Conservation (phyloP, 768 basidiomycete genomes). For the Flagelloscypha sp. region DNA sequence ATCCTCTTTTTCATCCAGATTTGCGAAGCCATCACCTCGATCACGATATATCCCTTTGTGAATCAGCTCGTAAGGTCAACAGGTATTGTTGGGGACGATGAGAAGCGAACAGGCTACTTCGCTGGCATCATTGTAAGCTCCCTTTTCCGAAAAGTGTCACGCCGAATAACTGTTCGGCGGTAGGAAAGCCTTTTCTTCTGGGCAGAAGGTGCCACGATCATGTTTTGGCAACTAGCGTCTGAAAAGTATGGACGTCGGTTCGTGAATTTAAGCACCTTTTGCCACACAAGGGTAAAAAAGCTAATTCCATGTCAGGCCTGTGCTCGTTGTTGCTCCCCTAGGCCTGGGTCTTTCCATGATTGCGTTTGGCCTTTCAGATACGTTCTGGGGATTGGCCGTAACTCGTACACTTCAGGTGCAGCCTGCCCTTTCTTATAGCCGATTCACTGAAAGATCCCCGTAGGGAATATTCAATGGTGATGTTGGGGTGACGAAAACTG, state of each 20-base stretch:
- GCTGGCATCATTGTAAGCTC: conserved; percentile 30
- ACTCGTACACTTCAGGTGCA: conserved; percentile 19
- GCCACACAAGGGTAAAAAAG: conserved; percentile 34
- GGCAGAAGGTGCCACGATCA: conserved; percentile 17
- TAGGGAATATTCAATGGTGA: conserved; percentile 12
- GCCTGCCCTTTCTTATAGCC: no score
- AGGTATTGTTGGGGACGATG: conserved; percentile 29
- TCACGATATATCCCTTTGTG: conserved; percentile 33
- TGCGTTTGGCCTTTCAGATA: conserved; percentile 28
- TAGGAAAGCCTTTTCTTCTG: conserved; percentile 23
- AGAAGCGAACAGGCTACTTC: conserved; percentile 31
- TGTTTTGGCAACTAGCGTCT: conserved; percentile 19
- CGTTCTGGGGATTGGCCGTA: conserved; percentile 34
- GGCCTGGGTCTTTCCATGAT: conserved; percentile 35
- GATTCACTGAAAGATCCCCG: no score
- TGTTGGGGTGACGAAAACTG: conserved; percentile 27
- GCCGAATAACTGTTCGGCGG: neutral
- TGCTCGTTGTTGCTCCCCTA: conserved; percentile 35
- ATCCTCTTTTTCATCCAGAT: conserved; percentile 24
- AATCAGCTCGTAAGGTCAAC: conserved; percentile 27
- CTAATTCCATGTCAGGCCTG: conserved; percentile 35
- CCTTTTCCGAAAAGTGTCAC: neutral
- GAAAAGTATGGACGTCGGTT: conserved; percentile 11
- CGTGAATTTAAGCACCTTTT: conserved; percentile 18
- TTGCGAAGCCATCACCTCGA: conserved; percentile 28